Evolutionary conservation across 179 eudicot genomes (phyloP), one percentile per base, ranked within the genome.

Genomic region (Sideroxylon spinosum): DNA sequence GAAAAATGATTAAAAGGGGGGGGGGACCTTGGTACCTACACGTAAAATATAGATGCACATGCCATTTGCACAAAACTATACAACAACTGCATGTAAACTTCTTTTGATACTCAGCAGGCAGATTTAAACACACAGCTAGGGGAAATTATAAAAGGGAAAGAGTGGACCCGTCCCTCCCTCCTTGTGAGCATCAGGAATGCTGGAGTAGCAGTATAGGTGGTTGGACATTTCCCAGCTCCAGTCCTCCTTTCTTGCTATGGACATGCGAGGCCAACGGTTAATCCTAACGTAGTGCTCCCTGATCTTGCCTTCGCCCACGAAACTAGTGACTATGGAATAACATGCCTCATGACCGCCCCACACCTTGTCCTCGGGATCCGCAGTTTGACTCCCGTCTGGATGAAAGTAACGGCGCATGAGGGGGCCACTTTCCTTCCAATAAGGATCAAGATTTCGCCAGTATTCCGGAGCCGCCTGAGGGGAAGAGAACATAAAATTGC

Each of bases 211-310:
- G 76, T 78, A 90, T 20, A 91, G 75, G 71, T 79, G 67, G 79
- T 88, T 94, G 56, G 90, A 82, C 87, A 94, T 81, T 77, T 91
- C 94, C 97, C 98, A 94, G 63, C 97, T 86, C 98, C 98, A 94
- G 71, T 94, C 97, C 7, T 78, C 77, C 78, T 87, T 91, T 82
- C 97, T 91, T 9, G 88, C 71, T 22, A 93, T 83, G 9, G 68
- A 68, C 75, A 94, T 53, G 9, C 74, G 86, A 19, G 94, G 97
- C 98, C 97, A 91, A 4, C 96, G 85, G 86, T 93, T 92, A 23
- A 94, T 87, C 83, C 98, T 88, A 52, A 94, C 96, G 37, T 93
- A 93, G 82, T 94, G 92, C 48, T 87, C 91, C 73, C 97, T 82
- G 53, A 93, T 85, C 53, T 74, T 81, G 46, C 92, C 90, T 19